These are phyloP conservation scores for Akanthomyces muscarius DNA, from an alignment of 2,329 filamentous ascomycete genomes.

Conservation along the genomic window DNA sequence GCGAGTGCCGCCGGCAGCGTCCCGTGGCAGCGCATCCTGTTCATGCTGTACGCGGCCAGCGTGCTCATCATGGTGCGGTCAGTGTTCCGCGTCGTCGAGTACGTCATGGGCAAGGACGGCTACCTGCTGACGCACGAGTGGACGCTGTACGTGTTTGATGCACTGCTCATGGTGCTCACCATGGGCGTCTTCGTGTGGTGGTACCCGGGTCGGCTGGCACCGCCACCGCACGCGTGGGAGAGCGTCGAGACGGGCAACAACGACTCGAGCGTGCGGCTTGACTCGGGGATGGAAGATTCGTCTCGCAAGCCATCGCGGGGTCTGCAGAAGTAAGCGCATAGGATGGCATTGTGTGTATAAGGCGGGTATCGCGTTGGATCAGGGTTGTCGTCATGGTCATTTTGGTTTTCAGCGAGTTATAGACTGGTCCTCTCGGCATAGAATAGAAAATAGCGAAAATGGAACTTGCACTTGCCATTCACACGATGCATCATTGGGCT, in stretches of 20 bases:
- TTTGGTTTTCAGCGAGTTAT: background rate
- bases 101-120: slow-evolving; percentile 37
- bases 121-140: slow-evolving; percentile 40
- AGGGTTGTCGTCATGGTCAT: background rate
- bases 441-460: background rate
- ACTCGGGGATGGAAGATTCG: slow-evolving; percentile 1
- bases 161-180: slow-evolving; percentile 23
- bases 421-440: background rate
- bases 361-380: background rate
- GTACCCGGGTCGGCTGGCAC: slow-evolving; percentile 21
- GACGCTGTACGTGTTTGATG: slow-evolving; percentile 42
- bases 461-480: background rate
- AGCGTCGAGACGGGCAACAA: background rate
- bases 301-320: background rate
- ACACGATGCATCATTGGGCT: background rate
- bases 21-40: slow-evolving; percentile 33
- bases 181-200: slow-evolving; percentile 23
- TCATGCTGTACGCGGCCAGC: slow-evolving; percentile 35
- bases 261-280: slow-evolving; percentile 8
- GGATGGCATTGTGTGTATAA: background rate
- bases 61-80: slow-evolving; percentile 40
- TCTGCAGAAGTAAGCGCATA: background rate
- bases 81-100: slow-evolving; percentile 47
- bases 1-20: slow-evolving; percentile 20
- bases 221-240: slow-evolving; percentile 14